Percentiles rank a stretch among this genome's conserved stretches.
These are phyloP conservation scores for Aspergillus pseudoviridinutans DNA, from an alignment of 2,329 filamentous ascomycete genomes.

Conservation along the genomic window DNA sequence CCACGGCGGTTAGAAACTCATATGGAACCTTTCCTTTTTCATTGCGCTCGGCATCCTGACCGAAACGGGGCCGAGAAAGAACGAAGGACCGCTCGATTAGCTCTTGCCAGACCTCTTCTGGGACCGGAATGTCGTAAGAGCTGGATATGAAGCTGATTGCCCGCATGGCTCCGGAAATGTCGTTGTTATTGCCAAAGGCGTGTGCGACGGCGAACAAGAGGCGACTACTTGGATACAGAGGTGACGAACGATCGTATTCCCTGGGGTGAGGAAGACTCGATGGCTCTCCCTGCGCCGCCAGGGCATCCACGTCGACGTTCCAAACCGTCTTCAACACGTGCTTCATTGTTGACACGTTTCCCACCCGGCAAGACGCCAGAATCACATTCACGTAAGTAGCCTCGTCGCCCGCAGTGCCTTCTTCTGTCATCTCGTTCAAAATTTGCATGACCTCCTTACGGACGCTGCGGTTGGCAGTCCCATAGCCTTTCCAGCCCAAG, in stretches of 20 bases:
- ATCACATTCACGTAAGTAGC: conserved; percentile 53
- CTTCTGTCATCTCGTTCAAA: conserved; percentile 47
- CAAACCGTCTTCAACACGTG: conserved; percentile 51
- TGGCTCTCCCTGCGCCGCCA: conserved; percentile 34
- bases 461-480: conserved; percentile 29
- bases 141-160: conserved; percentile 61
- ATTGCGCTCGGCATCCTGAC: conserved; percentile 24
- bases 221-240: conserved; percentile 54
- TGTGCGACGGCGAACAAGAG: conserved; percentile 67
- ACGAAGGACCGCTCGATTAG: conserved; percentile 66
- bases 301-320: conserved; percentile 48
- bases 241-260: conserved; percentile 46
- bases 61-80: conserved; percentile 44
- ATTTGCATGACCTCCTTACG: conserved; percentile 34
- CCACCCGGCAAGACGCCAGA: conserved; percentile 50
- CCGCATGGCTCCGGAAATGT: conserved; percentile 56
- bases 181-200: conserved; percentile 62
- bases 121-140: conserved; percentile 56
- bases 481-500: conserved; percentile 28
- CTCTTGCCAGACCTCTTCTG: conserved; percentile 59
- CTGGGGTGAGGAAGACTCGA: conserved; percentile 32
- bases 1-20: conserved; percentile 52
- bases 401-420: conserved; percentile 46
- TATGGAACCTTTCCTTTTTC: conserved; percentile 33
- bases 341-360: conserved; percentile 45